Evolutionary conservation across 1,284 basidiomycete species (phyloP), one percentile per base, ranked within the genome.

Genomic region (Microbotryum intermedium): DNA sequence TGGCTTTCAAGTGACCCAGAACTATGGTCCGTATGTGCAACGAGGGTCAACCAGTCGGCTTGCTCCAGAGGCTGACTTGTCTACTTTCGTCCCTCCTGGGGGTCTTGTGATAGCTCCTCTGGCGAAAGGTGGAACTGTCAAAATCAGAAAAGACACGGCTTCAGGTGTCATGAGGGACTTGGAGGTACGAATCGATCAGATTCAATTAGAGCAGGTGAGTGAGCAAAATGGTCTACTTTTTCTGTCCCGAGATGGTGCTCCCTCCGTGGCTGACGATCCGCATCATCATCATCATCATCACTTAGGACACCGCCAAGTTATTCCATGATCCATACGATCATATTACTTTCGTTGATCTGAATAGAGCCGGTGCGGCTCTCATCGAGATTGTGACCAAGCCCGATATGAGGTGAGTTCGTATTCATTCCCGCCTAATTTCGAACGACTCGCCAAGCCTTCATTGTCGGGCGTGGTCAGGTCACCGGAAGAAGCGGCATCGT

Each of bases 311-410:
- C 0, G 94, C 90, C 3, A 98, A 97, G 75, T 90, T 90, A 1
- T 84, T 83, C 25, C 84, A 84, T 58, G 79, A 85, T 56, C 57
- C 65, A 54, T 77, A 78, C 16, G 80, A 80, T 18, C 79, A 77
- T 18, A 74, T 79, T 7, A 83, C 86, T 0, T 78, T 82, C 25
- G 84, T 98, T 53, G 93, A 98, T 75, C 80, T 97, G 60, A 97
- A 95, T 72, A 79, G 95, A 69, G 88, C 91, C 0, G 93, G 94
- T 1, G 82, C 83, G 1, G 89, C 87, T 0, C 79, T 98, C 50
- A 87, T 98, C 82, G 94, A 98, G 75, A 95, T 98, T 65, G 92
- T 99, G 13, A 94, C 92, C 1, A 84, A 88, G 60, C 91, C 95
- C 1, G 91, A 97, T 73, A 84, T 98, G 78, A 78, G 86, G 86